phyloP scores from a whole-genome alignment of 2,329 filamentous ascomycete genomes.

The Alternaria burnsii region DNA sequence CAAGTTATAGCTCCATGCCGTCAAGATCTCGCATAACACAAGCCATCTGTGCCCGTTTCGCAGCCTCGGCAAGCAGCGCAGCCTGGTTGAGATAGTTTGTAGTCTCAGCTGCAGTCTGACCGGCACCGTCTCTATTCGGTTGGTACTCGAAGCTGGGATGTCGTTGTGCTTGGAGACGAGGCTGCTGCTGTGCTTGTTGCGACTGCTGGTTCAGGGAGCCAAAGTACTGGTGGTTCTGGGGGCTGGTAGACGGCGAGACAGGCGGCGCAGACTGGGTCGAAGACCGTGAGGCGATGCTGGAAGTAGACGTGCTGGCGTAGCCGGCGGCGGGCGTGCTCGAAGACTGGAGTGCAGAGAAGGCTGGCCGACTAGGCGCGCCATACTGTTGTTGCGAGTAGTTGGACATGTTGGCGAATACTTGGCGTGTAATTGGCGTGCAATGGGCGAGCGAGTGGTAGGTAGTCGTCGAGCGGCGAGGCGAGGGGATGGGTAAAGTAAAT shows the following conservation, averaged over 20 bases:
- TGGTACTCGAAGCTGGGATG: slow-evolving; percentile 46
- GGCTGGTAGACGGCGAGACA: slow-evolving; percentile 45
- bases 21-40: slow-evolving; percentile 88
- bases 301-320: slow-evolving; percentile 55
- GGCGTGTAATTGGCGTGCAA: not conserved
- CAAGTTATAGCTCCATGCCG: slow-evolving; percentile 65
- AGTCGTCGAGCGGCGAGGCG: slow-evolving; percentile 6
- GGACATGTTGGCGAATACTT: slow-evolving; percentile 26
- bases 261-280: slow-evolving; percentile 45
- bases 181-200: slow-evolving; percentile 42
- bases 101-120: slow-evolving; percentile 55
- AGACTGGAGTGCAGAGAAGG: slow-evolving; percentile 49
- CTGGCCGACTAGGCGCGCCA: slow-evolving; percentile 35
- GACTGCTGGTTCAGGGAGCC: slow-evolving; percentile 38
- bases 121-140: slow-evolving; percentile 46
- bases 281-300: slow-evolving; percentile 50
- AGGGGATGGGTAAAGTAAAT: slow-evolving; percentile 28
- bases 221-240: slow-evolving; percentile 47
- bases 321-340: slow-evolving; percentile 40
- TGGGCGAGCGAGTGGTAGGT: not conserved
- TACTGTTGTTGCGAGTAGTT: slow-evolving; percentile 31
- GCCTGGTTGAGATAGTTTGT: slow-evolving; percentile 79
- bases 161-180: slow-evolving; percentile 38
- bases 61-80: slow-evolving; percentile 88
- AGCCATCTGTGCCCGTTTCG: slow-evolving; percentile 90